Percentiles rank a stretch among this genome's conserved stretches.
phyloP scores from a whole-genome alignment of 2,329 filamentous ascomycete genomes.

The Talaromyces sp. region DNA sequence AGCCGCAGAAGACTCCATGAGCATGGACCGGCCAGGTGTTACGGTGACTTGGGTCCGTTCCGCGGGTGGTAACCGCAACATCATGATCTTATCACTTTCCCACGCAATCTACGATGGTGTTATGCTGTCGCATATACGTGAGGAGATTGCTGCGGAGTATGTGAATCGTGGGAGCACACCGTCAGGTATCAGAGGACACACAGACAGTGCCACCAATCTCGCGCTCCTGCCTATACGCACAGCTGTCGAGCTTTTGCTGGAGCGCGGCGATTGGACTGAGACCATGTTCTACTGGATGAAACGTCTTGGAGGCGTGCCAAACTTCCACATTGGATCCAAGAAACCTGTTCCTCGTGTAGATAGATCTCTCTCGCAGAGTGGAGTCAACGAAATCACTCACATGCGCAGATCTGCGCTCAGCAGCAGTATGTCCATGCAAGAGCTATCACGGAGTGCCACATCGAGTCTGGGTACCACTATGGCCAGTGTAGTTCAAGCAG shows the following conservation, averaged over 20 bases:
- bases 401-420: slow-evolving; percentile 7
- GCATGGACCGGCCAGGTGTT: slow-evolving; percentile 2
- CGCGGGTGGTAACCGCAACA: neutral
- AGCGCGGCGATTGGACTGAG: slow-evolving; percentile 1
- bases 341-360: neutral
- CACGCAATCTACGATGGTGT: slow-evolving; percentile 6
- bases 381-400: neutral
- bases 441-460: slow-evolving; percentile 1
- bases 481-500: slow-evolving; percentile 5
- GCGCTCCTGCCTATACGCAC: neutral
- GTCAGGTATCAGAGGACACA: neutral
- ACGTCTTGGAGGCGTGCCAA: neutral
- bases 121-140: neutral
- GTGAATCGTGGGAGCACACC: neutral
- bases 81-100: slow-evolving; percentile 4
- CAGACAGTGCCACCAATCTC: neutral
- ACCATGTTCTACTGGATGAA: slow-evolving; percentile 1
- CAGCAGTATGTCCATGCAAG: slow-evolving; percentile 2
- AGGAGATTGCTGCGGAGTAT: slow-evolving; percentile 4
- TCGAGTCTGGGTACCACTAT: slow-evolving; percentile 9
- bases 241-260: slow-evolving; percentile 1
- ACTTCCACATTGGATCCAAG: neutral
- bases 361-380: neutral
- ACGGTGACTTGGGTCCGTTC: slow-evolving; percentile 5
- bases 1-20: slow-evolving; percentile 11